These are phyloP conservation scores for Babjeviella inositovora DNA, from an alignment of 805 yeast species.

Conservation along the genomic window DNA sequence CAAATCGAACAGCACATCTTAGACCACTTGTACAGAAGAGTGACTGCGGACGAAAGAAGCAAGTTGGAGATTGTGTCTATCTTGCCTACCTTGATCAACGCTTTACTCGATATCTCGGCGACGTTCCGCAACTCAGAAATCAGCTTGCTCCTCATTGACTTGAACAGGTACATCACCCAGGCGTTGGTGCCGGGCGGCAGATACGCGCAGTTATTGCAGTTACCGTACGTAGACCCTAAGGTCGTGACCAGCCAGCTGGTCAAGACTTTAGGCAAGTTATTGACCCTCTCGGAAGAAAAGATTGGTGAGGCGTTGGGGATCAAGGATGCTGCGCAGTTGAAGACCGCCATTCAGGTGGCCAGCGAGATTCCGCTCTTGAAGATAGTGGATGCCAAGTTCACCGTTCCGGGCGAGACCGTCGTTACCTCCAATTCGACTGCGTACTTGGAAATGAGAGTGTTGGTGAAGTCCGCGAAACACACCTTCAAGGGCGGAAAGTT, in stretches of 20 bases:
- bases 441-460: slow-evolving; percentile 60
- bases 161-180: slow-evolving; percentile 59
- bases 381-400: slow-evolving; percentile 53
- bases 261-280: slow-evolving; percentile 52
- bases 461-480: slow-evolving; percentile 59
- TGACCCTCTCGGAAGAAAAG: slow-evolving; percentile 39
- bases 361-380: slow-evolving; percentile 51
- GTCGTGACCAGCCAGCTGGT: slow-evolving; percentile 23
- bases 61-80: slow-evolving; percentile 43
- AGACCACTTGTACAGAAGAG: slow-evolving; percentile 41
- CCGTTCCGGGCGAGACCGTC: slow-evolving; percentile 72
- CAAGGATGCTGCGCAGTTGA: slow-evolving; percentile 22
- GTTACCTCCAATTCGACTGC: slow-evolving; percentile 62
- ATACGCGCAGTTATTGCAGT: slow-evolving; percentile 58
- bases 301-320: slow-evolving; percentile 42
- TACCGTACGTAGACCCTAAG: slow-evolving; percentile 52
- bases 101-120: slow-evolving; percentile 68
- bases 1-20: slow-evolving; percentile 34
- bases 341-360: slow-evolving; percentile 38
- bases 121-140: slow-evolving; percentile 63
- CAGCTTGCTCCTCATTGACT: slow-evolving; percentile 39
- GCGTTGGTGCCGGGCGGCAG: slow-evolving; percentile 43
- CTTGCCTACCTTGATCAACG: slow-evolving; percentile 50
- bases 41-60: slow-evolving; percentile 16
- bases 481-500: slow-evolving; percentile 29